Evolutionary conservation across 306 rosid species (phyloP), one percentile per base, ranked within the genome.

Genomic region (Prunus padus): DNA sequence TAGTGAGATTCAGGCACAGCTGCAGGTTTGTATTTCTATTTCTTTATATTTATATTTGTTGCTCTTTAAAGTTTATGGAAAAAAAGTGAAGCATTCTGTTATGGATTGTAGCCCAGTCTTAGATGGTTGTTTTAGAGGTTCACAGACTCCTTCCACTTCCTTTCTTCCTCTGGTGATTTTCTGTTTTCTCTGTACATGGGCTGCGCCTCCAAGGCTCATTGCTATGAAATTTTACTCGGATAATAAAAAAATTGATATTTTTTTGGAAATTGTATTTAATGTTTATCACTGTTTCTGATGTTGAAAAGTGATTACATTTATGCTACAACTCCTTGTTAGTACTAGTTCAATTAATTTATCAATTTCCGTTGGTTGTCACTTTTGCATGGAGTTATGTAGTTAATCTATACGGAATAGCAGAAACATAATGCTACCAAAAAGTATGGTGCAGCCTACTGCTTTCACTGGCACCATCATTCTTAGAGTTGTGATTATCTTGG

Each of bases 21-120:
- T 92, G 85, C 97, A 92, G 97, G 99, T 73, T 73, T 89, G 18
- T 62, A 71, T 60, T 74, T 69, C 71, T 51, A 49, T 70, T 74
- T 76, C 55, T 71, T 40, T 67, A 45, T 23, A 12, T 20, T 46
- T 37, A 18, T 59, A 56, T 37, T 37, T 37, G 26, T 60, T 13
- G 26, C 37, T 16, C 65, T 2, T 26, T 60, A 23, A 5, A 60
- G 4, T 55, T 71, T 54, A 44, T 37, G 60, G 18, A 54, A 37
- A 2, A 54, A 20, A 22, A 20, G 2, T 46, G 18, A 14, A 33
- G 22, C 50, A 72, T 23, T 25, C 26, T 56, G 50, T 54, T 14
- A 33, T 54, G 31, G 26, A 28, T 9, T 9, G 55, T 15, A 16
- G 5, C 37, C 44, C 57, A 37, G 42, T 7, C 42, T 37, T 37